Conservation (phyloP, 257 asterid species). For the Nicotiana benthamiana region DNA sequence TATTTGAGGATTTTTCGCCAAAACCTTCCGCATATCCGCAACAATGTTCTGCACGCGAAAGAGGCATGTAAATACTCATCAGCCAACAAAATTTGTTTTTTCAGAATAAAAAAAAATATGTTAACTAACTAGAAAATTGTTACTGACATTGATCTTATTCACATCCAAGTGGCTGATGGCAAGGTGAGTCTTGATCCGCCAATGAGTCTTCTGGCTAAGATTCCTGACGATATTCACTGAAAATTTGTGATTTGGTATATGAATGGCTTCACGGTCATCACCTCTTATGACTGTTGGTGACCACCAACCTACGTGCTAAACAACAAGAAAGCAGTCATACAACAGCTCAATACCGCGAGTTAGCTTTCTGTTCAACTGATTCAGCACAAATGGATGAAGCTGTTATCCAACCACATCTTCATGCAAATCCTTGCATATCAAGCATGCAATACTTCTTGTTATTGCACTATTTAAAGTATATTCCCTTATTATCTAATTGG, state of each 20-base stretch:
- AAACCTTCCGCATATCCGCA: conserved; percentile 94
- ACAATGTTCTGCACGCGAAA: conserved; percentile 53
- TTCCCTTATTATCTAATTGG: background rate
- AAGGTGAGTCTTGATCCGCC: conserved; percentile 89
- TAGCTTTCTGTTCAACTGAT: background rate
- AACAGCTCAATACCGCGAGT: background rate
- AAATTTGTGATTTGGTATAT: conserved; percentile 92
- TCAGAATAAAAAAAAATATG: background rate
- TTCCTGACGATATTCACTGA: conserved; percentile 87
- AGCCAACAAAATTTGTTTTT: background rate
- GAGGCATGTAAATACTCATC: conserved; percentile 2
- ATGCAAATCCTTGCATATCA: background rate
- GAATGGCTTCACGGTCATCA: conserved; percentile 96
- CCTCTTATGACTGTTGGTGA: conserved; percentile 91
- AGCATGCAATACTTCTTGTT: background rate
- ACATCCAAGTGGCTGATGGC: conserved; percentile 90
- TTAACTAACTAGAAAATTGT: background rate
- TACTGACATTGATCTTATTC: conserved; percentile 73
- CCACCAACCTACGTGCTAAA: conserved; percentile 97
- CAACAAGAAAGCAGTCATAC: background rate
- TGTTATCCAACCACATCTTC: background rate
- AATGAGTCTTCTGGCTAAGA: conserved; percentile 78
- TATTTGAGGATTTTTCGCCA: conserved; percentile 84
- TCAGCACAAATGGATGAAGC: background rate
- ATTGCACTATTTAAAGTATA: background rate